Base-by-base conservation (phyloP, 2,329 filamentous ascomycete genomes). In the Phyllosticta citriasiana region DNA sequence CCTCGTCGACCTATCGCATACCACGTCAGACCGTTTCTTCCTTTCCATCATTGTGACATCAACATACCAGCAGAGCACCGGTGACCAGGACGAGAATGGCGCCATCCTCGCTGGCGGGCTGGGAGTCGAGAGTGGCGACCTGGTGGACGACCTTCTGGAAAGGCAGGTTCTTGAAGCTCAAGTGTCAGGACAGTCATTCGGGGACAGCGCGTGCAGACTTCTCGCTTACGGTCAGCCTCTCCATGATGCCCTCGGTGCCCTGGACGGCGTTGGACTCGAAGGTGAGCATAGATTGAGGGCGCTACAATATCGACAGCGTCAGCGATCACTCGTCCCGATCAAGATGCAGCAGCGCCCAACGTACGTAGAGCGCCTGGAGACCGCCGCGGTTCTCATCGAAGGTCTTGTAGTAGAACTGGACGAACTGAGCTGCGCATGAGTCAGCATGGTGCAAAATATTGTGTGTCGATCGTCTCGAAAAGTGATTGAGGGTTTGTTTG, bases 41-140 rank as follows among this genome's bases (percentile, higher is more conserved):
- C 19, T 22, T 27, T 19, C 16, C 7, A 12, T 4, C 26, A 2
- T 9, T 3, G 16, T 47, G 10, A 12, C 16, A 57, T 1, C 16
- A 27, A 57, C 86, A 65, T 84, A 94, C 92, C 76, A 91, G 74
- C 61, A 99, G 85, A 68, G 85, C 84, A 65, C 94, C 94, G 52
- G 91, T 97, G 62, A 97, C 89, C 64, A 96, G 79, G 66, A 97
- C 91, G 63, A 97, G 74, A 70, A 97, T 89, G 66, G 86, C 85
- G 60, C 86, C 87, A 50, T 80, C 74, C 50, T 84, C 78, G 66
- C 77, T 80, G 64, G 85, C 84, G 62, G 91, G 91, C 79, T 97
- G 94, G 53, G 89, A 86, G 75, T 97, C 91, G 60, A 90, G 79
- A 57, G 90, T 95, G 22, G 82, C 75, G 67, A 92, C 82, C 72